Base-by-base conservation (phyloP, 345 rosid genomes). In the Hibiscus mutabilis region DNA sequence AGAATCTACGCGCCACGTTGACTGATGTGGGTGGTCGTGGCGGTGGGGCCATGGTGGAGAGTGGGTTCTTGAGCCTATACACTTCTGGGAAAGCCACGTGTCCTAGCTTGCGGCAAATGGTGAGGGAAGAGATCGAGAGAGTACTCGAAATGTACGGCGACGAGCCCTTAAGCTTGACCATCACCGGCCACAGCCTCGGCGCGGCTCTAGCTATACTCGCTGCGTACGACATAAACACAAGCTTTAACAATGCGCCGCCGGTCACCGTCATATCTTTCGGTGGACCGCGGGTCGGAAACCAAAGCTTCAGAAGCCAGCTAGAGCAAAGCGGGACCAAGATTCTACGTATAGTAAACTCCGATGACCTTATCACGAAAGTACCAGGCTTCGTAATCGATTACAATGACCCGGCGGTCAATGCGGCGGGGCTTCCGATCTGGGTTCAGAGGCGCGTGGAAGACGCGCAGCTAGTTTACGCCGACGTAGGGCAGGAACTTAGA, bases 111-210 rank as follows among this genome's bases (percentile, higher is more conserved):
- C 88, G 74, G 58, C 73, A 69, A 13, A 76, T 63, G 80, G 81
- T 88, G 18, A 72, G 80, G 51, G 79, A 74, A 19, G 89, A 86
- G 74, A 73, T 86, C 10, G 68, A 66, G 0, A 57, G 78, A 49
- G 25, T 86, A 19, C 8, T 86, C 0, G 37, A 77, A 55, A 70
- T 66, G 40, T 88, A 88, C 84, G 79, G 86, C 0, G 81, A 79
- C 29, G 88, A 84, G 75, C 85, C 85, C 0, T 71, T 88, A 24
- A 88, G 93, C 73, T 72, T 88, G 40, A 88, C 93, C 4, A 37
- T 88, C 74, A 85, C 89, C 0, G 93, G 93, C 1, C 93, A 88
- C 62, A 86, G 93, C 60, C 82, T 88, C 2, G 93, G 93, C 0
- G 91, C 93, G 0, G 93, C 93, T 0, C 80, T 88, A 0, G 93